These are phyloP conservation scores for Hypoxylon sp. DNA, from an alignment of 2,329 filamentous ascomycete genomes.

Conservation along the genomic window DNA sequence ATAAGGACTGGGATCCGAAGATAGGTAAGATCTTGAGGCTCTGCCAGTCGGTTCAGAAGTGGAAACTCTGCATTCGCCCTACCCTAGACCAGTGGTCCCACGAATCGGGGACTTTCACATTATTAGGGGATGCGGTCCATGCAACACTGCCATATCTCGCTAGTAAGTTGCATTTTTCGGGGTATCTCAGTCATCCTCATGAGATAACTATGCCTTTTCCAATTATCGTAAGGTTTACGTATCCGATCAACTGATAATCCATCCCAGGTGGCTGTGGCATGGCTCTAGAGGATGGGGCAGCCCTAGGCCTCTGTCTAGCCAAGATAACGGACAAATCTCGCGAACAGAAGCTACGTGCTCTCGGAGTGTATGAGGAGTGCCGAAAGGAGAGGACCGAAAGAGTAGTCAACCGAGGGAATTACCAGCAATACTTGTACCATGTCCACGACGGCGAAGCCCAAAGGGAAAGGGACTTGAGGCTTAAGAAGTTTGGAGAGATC, in stretches of 20 bases:
- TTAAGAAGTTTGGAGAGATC: slow-evolving; percentile 52
- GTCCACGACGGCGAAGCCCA: slow-evolving; percentile 72
- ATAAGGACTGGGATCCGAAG: slow-evolving; percentile 70
- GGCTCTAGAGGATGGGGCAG: slow-evolving; percentile 70
- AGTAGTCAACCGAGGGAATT: slow-evolving; percentile 72
- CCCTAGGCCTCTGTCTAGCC: slow-evolving; percentile 64
- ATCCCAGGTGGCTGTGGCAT: slow-evolving; percentile 65
- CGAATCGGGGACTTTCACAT: slow-evolving; percentile 67
- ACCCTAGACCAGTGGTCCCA: slow-evolving; percentile 68
- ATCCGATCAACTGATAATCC: slow-evolving; percentile 11
- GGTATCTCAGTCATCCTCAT: neutral
- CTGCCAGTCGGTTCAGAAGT: slow-evolving; percentile 72
- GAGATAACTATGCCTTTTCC: neutral
- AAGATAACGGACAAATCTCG: slow-evolving; percentile 60
- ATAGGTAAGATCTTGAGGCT: slow-evolving; percentile 70
- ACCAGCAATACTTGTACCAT: slow-evolving; percentile 74
- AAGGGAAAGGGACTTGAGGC: slow-evolving; percentile 63
- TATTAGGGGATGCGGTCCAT: slow-evolving; percentile 75
- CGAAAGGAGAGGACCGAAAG: slow-evolving; percentile 71
- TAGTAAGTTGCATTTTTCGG: slow-evolving; percentile 30
- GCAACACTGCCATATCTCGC: slow-evolving; percentile 75
- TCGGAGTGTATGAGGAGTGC: slow-evolving; percentile 69
- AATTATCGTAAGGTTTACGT: neutral
- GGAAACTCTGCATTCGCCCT: slow-evolving; percentile 52
- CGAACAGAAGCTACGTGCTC: slow-evolving; percentile 54